Percentiles rank a stretch among this genome's conserved stretches.
phyloP scores from a whole-genome alignment of 129 eudicot genomes.

The Helichrysum umbraculigerum region DNA sequence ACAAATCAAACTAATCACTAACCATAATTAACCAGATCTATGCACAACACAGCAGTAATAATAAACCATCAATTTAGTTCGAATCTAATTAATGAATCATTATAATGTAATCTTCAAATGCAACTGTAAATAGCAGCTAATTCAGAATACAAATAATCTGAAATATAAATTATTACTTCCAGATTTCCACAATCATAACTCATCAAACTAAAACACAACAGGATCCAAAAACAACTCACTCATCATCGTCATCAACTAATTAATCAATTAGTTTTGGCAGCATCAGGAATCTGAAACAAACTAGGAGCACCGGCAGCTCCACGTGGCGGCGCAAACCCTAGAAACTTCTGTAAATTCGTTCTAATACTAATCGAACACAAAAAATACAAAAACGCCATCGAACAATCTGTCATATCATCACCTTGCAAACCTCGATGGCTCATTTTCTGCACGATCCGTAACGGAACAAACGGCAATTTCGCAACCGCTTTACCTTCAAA shows the following conservation, averaged over 20 bases:
- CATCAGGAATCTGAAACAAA: conserved; percentile 83
- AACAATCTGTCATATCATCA: conserved; percentile 93
- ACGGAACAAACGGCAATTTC: conserved; percentile 90
- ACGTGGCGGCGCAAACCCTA: conserved; percentile 97
- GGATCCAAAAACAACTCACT: not conserved
- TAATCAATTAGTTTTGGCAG: conserved; percentile 61
- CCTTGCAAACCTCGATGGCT: conserved; percentile 82
- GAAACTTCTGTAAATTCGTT: conserved; percentile 94
- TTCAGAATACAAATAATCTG: not conserved
- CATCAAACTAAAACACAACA: not conserved
- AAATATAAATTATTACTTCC: not conserved
- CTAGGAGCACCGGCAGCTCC: conserved; percentile 84
- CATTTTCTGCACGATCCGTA: conserved; percentile 82
- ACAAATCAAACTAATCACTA: not conserved
- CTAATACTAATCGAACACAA: conserved; percentile 87
- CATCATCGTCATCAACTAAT: not conserved
- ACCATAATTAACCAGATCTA: not conserved
- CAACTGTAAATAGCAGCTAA: not conserved
- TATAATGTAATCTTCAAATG: not conserved
- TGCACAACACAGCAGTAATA: not conserved
- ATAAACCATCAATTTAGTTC: not conserved
- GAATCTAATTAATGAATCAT: not conserved
- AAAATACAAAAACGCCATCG: conserved; percentile 97
- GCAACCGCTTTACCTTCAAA: conserved; percentile 90
- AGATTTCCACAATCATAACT: not conserved